phyloP scores from a whole-genome alignment of 805 yeast species.

The Ogataea henricii region DNA sequence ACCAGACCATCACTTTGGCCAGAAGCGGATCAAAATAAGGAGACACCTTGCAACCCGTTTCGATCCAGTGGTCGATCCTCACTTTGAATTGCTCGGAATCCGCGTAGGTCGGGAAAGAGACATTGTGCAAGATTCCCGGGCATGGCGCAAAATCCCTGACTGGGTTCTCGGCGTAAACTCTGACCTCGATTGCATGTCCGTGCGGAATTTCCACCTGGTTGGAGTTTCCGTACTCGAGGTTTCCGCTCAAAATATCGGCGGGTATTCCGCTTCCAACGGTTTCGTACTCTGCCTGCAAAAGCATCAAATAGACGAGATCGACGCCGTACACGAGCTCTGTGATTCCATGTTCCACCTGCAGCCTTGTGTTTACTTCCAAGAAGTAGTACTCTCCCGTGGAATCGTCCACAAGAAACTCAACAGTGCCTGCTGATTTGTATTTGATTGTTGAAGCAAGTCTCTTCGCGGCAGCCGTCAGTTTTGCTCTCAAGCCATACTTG shows the following conservation, averaged over 20 bases:
- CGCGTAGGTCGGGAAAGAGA: slow-evolving; percentile 61
- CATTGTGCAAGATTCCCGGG: slow-evolving; percentile 89
- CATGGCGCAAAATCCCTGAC: slow-evolving; percentile 92
- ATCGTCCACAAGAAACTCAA: slow-evolving; percentile 90
- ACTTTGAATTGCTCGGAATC: slow-evolving; percentile 53
- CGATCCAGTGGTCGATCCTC: slow-evolving; percentile 92
- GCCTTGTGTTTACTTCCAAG: slow-evolving; percentile 92
- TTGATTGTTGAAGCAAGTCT: slow-evolving; percentile 77
- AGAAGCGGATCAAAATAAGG: slow-evolving; percentile 96
- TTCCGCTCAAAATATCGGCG: slow-evolving; percentile 37
- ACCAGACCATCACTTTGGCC: slow-evolving; percentile 95
- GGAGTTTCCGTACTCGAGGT: slow-evolving; percentile 3
- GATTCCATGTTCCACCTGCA: slow-evolving; percentile 97
- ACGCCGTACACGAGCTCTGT: slow-evolving; percentile 94
- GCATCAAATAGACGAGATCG: slow-evolving; percentile 97
- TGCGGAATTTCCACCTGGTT: slow-evolving; percentile 39
- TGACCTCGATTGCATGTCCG: slow-evolving; percentile 95
- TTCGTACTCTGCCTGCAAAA: slow-evolving; percentile 82
- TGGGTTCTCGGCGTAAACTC: slow-evolving; percentile 96
- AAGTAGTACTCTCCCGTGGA: slow-evolving; percentile 86
- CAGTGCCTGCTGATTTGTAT: slow-evolving; percentile 96
- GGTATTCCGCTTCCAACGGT: slow-evolving; percentile 72
- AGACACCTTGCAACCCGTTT: slow-evolving; percentile 80
- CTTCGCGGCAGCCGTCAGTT: slow-evolving; percentile 81
- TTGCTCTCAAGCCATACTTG: slow-evolving; percentile 39